A percentile compares a stretch with the other conserved stretches of the same genome.
These are phyloP conservation scores for Phytophthora fragariae DNA, from an alignment of 352 stramenopile genomes.

Conservation along the genomic window DNA sequence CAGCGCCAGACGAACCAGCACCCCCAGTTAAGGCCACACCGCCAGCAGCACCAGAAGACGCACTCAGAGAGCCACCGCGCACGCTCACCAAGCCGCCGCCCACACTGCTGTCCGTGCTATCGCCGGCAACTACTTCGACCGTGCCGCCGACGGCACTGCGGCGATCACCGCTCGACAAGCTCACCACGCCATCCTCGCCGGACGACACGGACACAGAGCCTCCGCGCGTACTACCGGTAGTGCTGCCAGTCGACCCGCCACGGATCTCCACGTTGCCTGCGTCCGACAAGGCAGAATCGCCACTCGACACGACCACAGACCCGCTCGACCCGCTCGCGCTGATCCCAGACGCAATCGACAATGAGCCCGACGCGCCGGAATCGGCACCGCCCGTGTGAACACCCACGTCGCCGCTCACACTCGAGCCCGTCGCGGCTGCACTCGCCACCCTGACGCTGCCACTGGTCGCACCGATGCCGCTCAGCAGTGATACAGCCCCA, in stretches of 20 bases:
- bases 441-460: conserved; percentile 26
- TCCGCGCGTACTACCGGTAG: conserved; percentile 18
- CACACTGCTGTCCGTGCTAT: neutral
- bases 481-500: conserved; percentile 21
- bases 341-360: conserved; percentile 22
- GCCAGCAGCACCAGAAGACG: conserved; percentile 18
- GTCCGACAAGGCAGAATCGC: conserved; percentile 12
- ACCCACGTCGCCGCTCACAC: conserved; percentile 30
- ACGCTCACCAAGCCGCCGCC: conserved; percentile 32
- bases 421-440: conserved; percentile 30
- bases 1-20: conserved; percentile 21
- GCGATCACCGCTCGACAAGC: conserved; percentile 17
- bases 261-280: conserved; percentile 21
- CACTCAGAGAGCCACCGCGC: conserved; percentile 20
- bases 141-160: conserved; percentile 3
- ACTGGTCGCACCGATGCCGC: conserved; percentile 18
- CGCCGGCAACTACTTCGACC: conserved; percentile 6
- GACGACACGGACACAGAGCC: neutral
- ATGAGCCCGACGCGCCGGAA: conserved; percentile 24
- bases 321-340: conserved; percentile 14
- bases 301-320: conserved; percentile 25
- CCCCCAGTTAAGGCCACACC: conserved; percentile 26
- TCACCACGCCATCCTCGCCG: neutral
- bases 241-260: conserved; percentile 14
- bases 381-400: conserved; percentile 27